A percentile compares a stretch with the other conserved stretches of the same genome.
Conservation (phyloP, 2,329 filamentous ascomycete species). For the Pestalotiopsis sp. region DNA sequence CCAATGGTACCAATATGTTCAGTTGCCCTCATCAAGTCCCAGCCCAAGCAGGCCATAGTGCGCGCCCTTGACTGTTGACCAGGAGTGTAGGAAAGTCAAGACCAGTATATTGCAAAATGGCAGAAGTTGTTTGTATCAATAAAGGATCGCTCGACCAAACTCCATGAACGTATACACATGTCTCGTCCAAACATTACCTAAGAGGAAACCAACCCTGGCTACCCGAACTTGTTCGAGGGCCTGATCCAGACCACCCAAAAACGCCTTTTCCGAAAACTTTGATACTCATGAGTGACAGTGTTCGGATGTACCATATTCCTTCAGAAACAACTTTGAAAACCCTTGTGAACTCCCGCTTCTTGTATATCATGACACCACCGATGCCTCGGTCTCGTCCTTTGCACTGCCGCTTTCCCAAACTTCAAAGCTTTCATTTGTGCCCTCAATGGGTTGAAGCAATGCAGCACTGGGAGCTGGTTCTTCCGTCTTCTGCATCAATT, state of each 20-base stretch:
- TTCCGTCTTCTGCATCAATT: constrained; percentile 39
- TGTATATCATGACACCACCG: constrained; percentile 10
- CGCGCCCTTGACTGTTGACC: not conserved
- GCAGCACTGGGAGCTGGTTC: constrained; percentile 45
- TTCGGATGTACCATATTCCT: constrained; percentile 8
- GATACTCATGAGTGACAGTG: constrained; percentile 11
- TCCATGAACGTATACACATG: constrained; percentile 11
- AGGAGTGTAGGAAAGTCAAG: not conserved
- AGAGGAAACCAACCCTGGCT: not conserved
- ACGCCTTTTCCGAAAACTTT: constrained; percentile 12
- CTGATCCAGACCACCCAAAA: not conserved
- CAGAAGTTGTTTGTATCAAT: constrained; percentile 1
- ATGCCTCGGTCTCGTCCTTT: constrained; percentile 54
- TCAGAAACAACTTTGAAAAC: not conserved
- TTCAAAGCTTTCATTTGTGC: constrained; percentile 63
- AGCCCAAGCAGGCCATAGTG: not conserved
- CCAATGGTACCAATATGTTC: not conserved
- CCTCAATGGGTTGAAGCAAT: constrained; percentile 57
- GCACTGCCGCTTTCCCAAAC: constrained; percentile 73
- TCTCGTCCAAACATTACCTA: constrained; percentile 4
- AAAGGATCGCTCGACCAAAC: constrained; percentile 1
- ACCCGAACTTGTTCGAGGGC: not conserved
- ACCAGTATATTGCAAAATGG: not conserved
- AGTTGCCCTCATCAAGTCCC: not conserved
- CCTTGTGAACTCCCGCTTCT: not conserved